phyloP scores from a whole-genome alignment of 1,284 basidiomycete genomes.

The Rhodofomes roseus region DNA sequence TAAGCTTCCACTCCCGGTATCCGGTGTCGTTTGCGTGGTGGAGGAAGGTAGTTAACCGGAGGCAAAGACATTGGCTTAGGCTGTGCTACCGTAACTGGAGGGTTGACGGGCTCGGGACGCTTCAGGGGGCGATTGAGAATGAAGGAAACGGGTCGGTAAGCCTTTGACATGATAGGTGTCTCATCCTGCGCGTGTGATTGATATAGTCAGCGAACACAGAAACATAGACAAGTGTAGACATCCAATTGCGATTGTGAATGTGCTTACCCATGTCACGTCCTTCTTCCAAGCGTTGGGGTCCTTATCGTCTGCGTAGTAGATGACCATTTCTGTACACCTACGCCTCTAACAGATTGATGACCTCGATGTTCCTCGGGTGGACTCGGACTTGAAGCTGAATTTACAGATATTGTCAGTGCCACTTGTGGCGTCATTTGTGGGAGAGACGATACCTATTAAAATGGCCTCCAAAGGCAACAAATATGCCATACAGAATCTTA shows the following conservation, averaged over 20 bases:
- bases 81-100: neutral
- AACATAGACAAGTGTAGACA: slow-evolving; percentile 1
- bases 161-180: slow-evolving; percentile 11
- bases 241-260: neutral
- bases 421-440: neutral
- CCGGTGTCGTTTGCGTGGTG: neutral
- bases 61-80: slow-evolving; percentile 10
- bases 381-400: neutral
- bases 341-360: neutral
- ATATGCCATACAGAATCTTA: too few relatives aligned
- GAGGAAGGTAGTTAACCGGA: slow-evolving; percentile 9
- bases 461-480: too few relatives aligned
- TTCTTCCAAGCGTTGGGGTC: slow-evolving; percentile 1
- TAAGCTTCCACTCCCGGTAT: neutral
- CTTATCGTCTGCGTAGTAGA: slow-evolving; percentile 2
- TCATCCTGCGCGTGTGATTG: slow-evolving; percentile 1
- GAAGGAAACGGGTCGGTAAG: slow-evolving; percentile 18
- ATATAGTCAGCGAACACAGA: neutral
- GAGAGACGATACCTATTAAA: neutral
- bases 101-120: neutral
- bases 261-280: slow-evolving; percentile 1
- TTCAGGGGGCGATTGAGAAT: slow-evolving; percentile 13
- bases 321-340: neutral
- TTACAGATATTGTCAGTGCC: neutral
- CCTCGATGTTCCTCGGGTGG: neutral